phyloP scores from a whole-genome alignment of 495 filamentous ascomycete genomes.

The Talaromyces ruber region DNA sequence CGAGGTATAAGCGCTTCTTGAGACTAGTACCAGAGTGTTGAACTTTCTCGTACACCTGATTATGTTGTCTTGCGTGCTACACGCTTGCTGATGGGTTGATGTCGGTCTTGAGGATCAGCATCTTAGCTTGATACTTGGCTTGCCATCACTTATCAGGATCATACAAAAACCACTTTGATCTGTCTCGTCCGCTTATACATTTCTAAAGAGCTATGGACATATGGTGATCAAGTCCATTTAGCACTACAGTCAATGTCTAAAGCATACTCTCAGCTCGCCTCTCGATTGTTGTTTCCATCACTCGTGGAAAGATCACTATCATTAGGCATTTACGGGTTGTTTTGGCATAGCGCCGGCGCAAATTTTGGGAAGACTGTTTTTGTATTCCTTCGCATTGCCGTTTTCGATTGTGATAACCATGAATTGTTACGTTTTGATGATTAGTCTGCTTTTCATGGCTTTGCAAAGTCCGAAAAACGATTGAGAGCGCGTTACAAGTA shows the following conservation, averaged over 20 bases:
- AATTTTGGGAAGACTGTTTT: conserved; percentile 26
- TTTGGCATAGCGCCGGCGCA: conserved; percentile 38
- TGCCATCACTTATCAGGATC: not conserved
- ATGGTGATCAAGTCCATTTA: not conserved
- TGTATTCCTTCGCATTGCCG: conserved; percentile 15
- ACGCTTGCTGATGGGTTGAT: not conserved
- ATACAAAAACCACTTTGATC: not conserved
- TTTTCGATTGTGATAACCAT: conserved; percentile 5
- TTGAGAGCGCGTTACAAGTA: conserved; percentile 5
- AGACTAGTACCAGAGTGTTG: not conserved
- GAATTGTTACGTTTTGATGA: conserved; percentile 8
- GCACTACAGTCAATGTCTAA: not conserved
- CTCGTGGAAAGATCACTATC: not conserved
- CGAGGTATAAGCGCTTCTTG: not conserved
- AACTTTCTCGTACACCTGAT: not conserved
- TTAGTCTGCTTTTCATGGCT: conserved; percentile 1
- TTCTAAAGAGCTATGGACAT: not conserved
- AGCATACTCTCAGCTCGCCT: not conserved
- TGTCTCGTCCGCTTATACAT: not conserved
- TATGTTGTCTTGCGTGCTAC: not conserved
- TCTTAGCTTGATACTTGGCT: not conserved
- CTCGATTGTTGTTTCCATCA: not conserved
- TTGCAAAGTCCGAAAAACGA: not conserved
- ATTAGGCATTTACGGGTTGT: conserved; percentile 9
- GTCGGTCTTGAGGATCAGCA: not conserved